Conservation (phyloP, 163 green algal genomes). For the Prototheca wickerhamii region DNA sequence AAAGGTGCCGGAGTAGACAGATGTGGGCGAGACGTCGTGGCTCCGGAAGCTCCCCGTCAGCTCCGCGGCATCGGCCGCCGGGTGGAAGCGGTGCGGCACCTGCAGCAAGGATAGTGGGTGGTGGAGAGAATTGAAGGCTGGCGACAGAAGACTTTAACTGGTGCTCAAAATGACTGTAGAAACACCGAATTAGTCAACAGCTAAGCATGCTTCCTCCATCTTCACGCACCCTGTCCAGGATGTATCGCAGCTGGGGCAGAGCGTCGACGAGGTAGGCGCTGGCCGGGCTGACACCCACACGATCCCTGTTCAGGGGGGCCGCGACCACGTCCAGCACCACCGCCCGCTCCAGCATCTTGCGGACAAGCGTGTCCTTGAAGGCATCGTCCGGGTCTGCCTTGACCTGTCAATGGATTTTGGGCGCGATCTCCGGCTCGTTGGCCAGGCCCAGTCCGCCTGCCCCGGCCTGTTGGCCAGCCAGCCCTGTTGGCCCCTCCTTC, state of each 20-base stretch:
- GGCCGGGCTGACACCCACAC: background rate
- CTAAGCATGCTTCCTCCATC: background rate
- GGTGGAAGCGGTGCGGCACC: background rate
- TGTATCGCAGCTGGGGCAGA: background rate
- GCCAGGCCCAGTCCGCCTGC: background rate
- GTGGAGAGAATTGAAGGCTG: background rate
- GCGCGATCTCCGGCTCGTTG: background rate
- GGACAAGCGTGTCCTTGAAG: conserved; percentile 1
- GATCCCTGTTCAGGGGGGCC: too few species aligned
- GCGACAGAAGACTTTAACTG: background rate
- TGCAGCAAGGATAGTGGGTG: conserved; percentile 3
- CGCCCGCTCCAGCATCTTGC: background rate
- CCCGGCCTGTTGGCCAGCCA: background rate
- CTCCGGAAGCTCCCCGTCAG: conserved; percentile 4
- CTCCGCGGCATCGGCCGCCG: background rate
- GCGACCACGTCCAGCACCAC: background rate
- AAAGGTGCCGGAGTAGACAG: background rate
- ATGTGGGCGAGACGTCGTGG: conserved; percentile 1
- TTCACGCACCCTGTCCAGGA: background rate
- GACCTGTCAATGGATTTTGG: background rate
- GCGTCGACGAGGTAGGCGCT: background rate
- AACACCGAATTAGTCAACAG: background rate
- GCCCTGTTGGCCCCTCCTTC: background rate
- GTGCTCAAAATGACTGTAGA: background rate
- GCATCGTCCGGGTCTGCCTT: conserved; percentile 1